phyloP scores from a whole-genome alignment of 805 yeast genomes.

The Yamadazyma paraphyllophila region DNA sequence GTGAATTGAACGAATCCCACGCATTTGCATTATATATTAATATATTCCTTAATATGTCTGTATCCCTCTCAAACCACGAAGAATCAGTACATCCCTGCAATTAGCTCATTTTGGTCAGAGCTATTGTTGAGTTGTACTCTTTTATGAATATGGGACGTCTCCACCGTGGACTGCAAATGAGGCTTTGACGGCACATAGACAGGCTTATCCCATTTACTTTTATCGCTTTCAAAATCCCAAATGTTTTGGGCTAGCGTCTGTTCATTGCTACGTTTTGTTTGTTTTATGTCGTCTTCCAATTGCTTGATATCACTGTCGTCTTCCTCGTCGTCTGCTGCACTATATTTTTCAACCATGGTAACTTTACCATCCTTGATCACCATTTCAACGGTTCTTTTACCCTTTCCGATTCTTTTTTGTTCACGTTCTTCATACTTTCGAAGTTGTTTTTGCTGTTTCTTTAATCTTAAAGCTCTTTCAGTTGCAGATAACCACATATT shows the following conservation, averaged over 20 bases:
- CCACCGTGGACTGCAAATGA: not conserved
- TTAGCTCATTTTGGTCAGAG: slow-evolving; percentile 24
- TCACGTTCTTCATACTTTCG: slow-evolving; percentile 62
- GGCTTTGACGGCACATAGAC: slow-evolving; percentile 27
- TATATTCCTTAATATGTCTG: not conserved
- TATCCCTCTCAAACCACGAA: no score
- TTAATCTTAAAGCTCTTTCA: slow-evolving; percentile 84
- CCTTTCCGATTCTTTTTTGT: slow-evolving; percentile 64
- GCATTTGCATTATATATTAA: not conserved
- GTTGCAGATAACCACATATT: slow-evolving; percentile 83
- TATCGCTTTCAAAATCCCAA: slow-evolving; percentile 64
- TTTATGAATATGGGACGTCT: slow-evolving; percentile 7
- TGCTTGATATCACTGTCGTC: slow-evolving; percentile 36
- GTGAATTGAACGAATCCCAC: slow-evolving; percentile 1
- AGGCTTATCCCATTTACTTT: slow-evolving; percentile 54
- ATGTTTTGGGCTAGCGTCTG: slow-evolving; percentile 31
- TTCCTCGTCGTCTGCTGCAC: slow-evolving; percentile 19
- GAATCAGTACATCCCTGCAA: slow-evolving; percentile 16
- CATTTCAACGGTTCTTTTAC: slow-evolving; percentile 72
- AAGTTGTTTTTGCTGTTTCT: slow-evolving; percentile 76
- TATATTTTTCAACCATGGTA: slow-evolving; percentile 49
- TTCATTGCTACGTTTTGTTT: slow-evolving; percentile 26
- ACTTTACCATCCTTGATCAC: slow-evolving; percentile 81
- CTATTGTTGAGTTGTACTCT: slow-evolving; percentile 28
- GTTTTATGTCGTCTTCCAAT: slow-evolving; percentile 32